Evolutionary conservation across 2,329 filamentous ascomycete genomes (phyloP), one percentile per base, ranked within the genome.

Genomic region (Fusarium abutilonis): DNA sequence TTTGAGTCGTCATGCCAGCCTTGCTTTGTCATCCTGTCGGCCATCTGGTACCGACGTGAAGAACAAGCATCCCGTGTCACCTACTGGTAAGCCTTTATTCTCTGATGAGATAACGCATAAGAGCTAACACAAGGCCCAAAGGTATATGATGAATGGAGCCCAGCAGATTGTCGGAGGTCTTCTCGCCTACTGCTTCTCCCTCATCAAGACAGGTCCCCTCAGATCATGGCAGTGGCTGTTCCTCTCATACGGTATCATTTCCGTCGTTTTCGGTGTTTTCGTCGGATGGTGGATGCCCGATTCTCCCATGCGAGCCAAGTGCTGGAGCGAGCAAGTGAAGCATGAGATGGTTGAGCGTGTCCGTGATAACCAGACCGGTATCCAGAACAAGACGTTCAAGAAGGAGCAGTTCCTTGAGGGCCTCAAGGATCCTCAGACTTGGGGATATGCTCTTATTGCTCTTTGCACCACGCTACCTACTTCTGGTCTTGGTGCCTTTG

Each of bases 391-490:
- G 9, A 56, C 59, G 31, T 83, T 81, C 69, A 81, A 80, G 64
- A 76, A 72, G 49, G 74, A 80, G 49, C 81, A 83, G 67, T 74
- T 79, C 39, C 70, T 73, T 15, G 81, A 83, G 56, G 81, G 86
- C 1, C 75, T 91, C 9, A 74, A 73, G 1, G 90, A 93, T 64
- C 87, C 88, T 1, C 88, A 92, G 73, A 82, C 80, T 34, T 90
- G 83, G 79, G 85, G 84, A 36, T 88, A 90, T 70, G 83, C 82
- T 40, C 75, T 85, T 7, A 87, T 92, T 42, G 83, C 87, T 49
- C 78, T 93, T 19, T 89, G 86, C 74, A 92, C 90, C 0, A 92
- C 89, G 0, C 78, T 93, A 2, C 90, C 89, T 0, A 92, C 89
- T 0, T 87, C 84, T 17, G 89, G 90, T 0, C 82, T 93, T 0